A percentile compares a stretch with the other conserved stretches of the same genome.
Evolutionary conservation across 441 rosid species (phyloP).

Genomic region (Dalechampia spathulata): DNA sequence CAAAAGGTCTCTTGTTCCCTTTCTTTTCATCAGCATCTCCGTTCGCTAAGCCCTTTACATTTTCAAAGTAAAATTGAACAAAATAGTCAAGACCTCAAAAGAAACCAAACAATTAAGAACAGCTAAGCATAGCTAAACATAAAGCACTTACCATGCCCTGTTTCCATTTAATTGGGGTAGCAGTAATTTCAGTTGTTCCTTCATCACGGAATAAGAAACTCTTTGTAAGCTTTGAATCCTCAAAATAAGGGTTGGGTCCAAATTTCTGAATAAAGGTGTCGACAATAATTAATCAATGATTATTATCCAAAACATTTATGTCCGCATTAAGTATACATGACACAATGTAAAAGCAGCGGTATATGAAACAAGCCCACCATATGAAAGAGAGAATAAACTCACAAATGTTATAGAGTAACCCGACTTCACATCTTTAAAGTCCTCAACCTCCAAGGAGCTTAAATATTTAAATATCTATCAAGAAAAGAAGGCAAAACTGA

Average conservation of each 20-base stretch:
- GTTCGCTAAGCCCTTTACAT: constrained; percentile 70
- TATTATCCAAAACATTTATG: too few relatives aligned
- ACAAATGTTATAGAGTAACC: constrained; percentile 94
- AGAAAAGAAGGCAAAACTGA: too few relatives aligned
- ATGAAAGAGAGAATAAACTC: constrained; percentile 30
- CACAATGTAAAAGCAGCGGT: not conserved
- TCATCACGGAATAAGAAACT: constrained; percentile 79
- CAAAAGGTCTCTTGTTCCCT: constrained; percentile 71
- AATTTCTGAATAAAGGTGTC: constrained; percentile 52
- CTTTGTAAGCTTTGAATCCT: constrained; percentile 74
- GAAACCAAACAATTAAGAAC: not conserved
- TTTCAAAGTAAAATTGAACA: constrained; percentile 16
- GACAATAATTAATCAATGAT: too few relatives aligned
- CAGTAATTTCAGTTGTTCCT: constrained; percentile 74
- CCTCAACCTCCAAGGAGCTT: constrained; percentile 83
- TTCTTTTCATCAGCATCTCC: constrained; percentile 80
- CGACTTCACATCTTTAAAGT: constrained; percentile 86
- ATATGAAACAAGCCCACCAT: not conserved
- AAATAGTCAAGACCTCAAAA: constrained; percentile 8
- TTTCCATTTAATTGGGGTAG: constrained; percentile 90
- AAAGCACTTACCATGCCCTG: constrained; percentile 64
- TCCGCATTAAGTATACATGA: too few relatives aligned
- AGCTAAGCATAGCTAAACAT: not conserved
- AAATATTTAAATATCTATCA: constrained; percentile 71
- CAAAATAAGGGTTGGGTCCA: constrained; percentile 74